These are phyloP conservation scores for Zygoascus meyerae DNA, from an alignment of 1,139 yeast genomes.

Conservation along the genomic window DNA sequence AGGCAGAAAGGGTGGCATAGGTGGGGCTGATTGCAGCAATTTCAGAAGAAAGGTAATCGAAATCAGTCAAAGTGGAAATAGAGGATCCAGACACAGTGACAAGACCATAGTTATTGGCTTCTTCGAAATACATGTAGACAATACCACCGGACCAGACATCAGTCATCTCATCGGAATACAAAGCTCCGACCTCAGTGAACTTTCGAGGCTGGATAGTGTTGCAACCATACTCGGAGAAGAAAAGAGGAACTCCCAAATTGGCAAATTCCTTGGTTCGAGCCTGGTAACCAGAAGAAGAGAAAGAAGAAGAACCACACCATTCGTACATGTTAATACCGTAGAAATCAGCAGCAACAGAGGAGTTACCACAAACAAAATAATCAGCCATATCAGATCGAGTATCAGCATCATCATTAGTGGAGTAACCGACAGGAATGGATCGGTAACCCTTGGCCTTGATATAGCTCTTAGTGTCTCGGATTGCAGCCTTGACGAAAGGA, in stretches of 20 bases:
- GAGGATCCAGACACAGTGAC: constrained; percentile 61
- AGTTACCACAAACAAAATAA: constrained; percentile 68
- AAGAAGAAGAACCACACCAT: constrained; percentile 90
- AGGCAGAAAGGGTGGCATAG: constrained; percentile 46
- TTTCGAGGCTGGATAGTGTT: constrained; percentile 62
- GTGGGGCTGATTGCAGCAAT: constrained; percentile 55
- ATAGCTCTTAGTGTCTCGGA: constrained; percentile 77
- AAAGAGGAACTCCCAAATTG: constrained; percentile 64
- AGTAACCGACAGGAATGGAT: constrained; percentile 84
- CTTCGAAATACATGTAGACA: constrained; percentile 88
- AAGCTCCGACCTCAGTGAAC: constrained; percentile 64
- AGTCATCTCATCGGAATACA: constrained; percentile 54
- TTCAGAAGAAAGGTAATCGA: constrained; percentile 43
- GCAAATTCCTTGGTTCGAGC: constrained; percentile 65
- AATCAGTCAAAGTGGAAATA: constrained; percentile 58
- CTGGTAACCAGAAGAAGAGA: constrained; percentile 76
- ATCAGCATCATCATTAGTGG: constrained; percentile 89
- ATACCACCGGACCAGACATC: constrained; percentile 88
- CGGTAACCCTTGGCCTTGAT: constrained; percentile 57
- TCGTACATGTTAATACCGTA: constrained; percentile 96
- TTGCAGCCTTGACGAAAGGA: constrained; percentile 75
- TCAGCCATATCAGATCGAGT: constrained; percentile 50
- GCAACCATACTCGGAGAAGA: constrained; percentile 93
- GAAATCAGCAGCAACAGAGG: constrained; percentile 71
- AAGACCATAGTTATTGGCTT: constrained; percentile 82